Evolutionary conservation across 768 basidiomycete genomes (phyloP).

Genomic region (Tulasnella calospora): DNA sequence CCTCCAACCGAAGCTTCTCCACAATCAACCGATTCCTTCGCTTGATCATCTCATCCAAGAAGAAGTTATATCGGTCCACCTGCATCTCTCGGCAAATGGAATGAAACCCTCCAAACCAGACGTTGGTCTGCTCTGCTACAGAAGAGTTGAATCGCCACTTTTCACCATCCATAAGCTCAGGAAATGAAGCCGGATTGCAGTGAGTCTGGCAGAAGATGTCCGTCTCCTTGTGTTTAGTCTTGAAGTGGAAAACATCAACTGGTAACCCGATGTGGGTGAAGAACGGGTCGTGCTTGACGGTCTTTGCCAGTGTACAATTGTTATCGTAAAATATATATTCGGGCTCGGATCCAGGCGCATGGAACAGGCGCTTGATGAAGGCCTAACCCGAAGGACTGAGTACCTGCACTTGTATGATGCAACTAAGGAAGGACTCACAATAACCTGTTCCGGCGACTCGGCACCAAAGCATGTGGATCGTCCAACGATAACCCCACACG

Average conservation of each 20-base stretch:
- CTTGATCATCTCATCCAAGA: slow-evolving; percentile 41
- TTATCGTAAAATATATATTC: neutral
- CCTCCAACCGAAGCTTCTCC: neutral
- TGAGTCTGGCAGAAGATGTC: neutral
- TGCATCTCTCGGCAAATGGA: slow-evolving; percentile 40
- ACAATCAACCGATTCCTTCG: slow-evolving; percentile 31
- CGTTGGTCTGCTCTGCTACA: slow-evolving; percentile 8
- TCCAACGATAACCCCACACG: too few relatives aligned
- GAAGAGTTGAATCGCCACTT: slow-evolving; percentile 19
- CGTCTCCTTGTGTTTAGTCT: neutral
- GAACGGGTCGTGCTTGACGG: neutral
- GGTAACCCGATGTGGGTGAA: neutral
- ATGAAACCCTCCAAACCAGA: slow-evolving; percentile 20
- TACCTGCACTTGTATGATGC: neutral
- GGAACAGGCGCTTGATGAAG: neutral
- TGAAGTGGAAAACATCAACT: neutral
- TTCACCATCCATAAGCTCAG: neutral
- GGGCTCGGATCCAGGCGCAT: neutral
- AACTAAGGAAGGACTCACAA: too few relatives aligned
- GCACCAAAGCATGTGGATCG: too few relatives aligned
- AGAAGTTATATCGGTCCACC: slow-evolving; percentile 37
- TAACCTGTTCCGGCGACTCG: too few relatives aligned
- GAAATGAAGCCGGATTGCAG: neutral
- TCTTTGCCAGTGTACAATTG: neutral
- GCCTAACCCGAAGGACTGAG: too few relatives aligned